These are phyloP conservation scores for Zelonia costaricensis DNA, from an alignment of 208 protist species.

Conservation along the genomic window DNA sequence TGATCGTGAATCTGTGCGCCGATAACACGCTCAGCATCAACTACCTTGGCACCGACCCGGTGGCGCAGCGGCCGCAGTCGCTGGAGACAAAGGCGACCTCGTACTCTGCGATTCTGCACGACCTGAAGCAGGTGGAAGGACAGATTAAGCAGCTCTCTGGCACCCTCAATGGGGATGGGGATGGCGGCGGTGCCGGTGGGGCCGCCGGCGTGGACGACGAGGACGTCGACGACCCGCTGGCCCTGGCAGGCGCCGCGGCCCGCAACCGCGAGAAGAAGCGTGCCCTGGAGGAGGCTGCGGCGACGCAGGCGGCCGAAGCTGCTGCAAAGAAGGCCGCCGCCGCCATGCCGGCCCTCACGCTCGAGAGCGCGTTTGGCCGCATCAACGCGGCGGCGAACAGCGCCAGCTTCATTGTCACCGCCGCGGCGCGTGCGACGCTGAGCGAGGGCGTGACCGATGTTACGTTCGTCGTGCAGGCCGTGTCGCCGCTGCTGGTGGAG, in stretches of 20 bases:
- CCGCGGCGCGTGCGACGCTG: slow-evolving; percentile 5
- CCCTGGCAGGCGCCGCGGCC: not conserved
- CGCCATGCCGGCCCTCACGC: slow-evolving; percentile 1
- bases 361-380: slow-evolving; percentile 10
- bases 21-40: slow-evolving; percentile 70
- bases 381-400: slow-evolving; percentile 4
- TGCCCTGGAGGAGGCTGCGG: not conserved
- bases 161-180: too few species aligned
- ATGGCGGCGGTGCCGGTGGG: too few species aligned
- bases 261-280: not conserved
- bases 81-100: slow-evolving; percentile 72
- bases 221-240: slow-evolving; percentile 8
- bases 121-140: slow-evolving; percentile 71
- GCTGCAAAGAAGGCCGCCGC: not conserved
- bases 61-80: slow-evolving; percentile 61
- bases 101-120: slow-evolving; percentile 86
- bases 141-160: slow-evolving; percentile 51
- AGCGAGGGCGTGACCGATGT: slow-evolving; percentile 23
- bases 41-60: slow-evolving; percentile 95
- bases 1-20: slow-evolving; percentile 76
- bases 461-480: slow-evolving; percentile 42
- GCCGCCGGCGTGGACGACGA: not conserved
- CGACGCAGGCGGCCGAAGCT: not conserved
- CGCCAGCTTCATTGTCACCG: slow-evolving; percentile 24
- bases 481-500: slow-evolving; percentile 47